Evolutionary conservation across 2,329 filamentous ascomycete genomes (phyloP).

Genomic region (Coniochaeta sp.): DNA sequence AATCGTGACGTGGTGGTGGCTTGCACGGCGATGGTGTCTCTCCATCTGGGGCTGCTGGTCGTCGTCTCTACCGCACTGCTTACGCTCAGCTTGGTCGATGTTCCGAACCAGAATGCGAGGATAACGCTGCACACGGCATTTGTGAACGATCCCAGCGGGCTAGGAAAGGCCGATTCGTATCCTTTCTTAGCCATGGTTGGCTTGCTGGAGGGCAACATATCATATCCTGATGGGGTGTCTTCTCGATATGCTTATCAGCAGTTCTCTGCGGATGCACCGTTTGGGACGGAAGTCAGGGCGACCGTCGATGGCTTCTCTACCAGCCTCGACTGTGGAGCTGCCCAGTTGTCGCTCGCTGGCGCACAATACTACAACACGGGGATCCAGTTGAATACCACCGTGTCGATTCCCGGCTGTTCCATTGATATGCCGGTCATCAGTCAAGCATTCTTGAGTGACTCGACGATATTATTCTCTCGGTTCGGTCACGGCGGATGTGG

Average conservation of each 20-base stretch:
- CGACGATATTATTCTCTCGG: slow-evolving; percentile 13
- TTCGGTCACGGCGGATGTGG: slow-evolving; percentile 15
- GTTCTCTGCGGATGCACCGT: slow-evolving; percentile 18
- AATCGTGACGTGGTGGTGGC: slow-evolving; percentile 28
- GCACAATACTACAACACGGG: slow-evolving; percentile 12
- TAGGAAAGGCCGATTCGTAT: slow-evolving; percentile 17
- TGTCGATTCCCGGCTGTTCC: slow-evolving; percentile 12
- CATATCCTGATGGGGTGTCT: slow-evolving; percentile 24
- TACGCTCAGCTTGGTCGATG: slow-evolving; percentile 20
- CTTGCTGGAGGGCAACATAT: slow-evolving; percentile 17
- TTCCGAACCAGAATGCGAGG: slow-evolving; percentile 14
- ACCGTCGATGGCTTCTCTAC: slow-evolving; percentile 26
- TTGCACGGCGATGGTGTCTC: slow-evolving; percentile 14
- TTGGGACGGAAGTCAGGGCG: slow-evolving; percentile 18
- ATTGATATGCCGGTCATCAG: slow-evolving; percentile 14
- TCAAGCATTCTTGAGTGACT: slow-evolving; percentile 2
- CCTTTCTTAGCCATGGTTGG: slow-evolving; percentile 26
- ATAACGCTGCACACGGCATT: slow-evolving; percentile 22
- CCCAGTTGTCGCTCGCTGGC: slow-evolving; percentile 16
- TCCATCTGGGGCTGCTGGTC: slow-evolving; percentile 25
- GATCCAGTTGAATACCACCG: slow-evolving; percentile 21
- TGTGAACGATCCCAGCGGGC: slow-evolving; percentile 14
- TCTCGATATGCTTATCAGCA: slow-evolving; percentile 25
- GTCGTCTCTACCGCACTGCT: slow-evolving; percentile 28
- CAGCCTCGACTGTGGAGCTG: slow-evolving; percentile 22